Evolutionary conservation across 345 rosid species (phyloP), one percentile per base, ranked within the genome.

Genomic region (Populus nigra): DNA sequence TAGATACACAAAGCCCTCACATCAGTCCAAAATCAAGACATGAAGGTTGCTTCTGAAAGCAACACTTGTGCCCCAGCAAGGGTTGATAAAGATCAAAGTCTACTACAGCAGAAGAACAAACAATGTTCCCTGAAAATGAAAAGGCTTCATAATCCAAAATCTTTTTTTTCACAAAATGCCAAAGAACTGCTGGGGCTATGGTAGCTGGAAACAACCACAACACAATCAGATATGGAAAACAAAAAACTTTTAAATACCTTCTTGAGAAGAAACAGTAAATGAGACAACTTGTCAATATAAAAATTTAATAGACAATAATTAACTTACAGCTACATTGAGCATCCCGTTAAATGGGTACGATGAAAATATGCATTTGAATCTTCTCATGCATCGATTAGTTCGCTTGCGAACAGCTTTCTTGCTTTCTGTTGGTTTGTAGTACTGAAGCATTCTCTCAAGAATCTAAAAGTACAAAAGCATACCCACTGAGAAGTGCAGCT

Each of bases 241-340:
- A 74, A n/a, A 31, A 6, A 73, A 8, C 17, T 13, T 18, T 4
- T 39, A 53, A 57, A 33, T 31, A 38, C 17, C 12, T 25, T 66
- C 47, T 20, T 36, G 41, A 41, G 33, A 47, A 75, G n/a, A 66
- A 49, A 49, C 43, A 43, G 6, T 18, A 31, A 65, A 59, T 8
- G 3, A 23, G 27, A 62, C 31, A 25, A 23, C 27, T 25, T 35
- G 36, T 65, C 41, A 59, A 10, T 11, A 33, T 4, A 43, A 68
- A 29, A 47, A 35, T 27, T 22, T 62, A 62, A 43, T 55, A 12
- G 38, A 69, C 49, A n/a, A 43, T 38, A 49, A 63, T 57, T 17
- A 71, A 89, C 98, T 93, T 86, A 94, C 98, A 83, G 95, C 97
- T 68, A 93, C 87, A 85, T 91, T 93, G 76, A 91, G 80, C 77